Base-by-base conservation (phyloP, 2,329 filamentous ascomycete genomes). In the Plectosphaerella cucumerina region DNA sequence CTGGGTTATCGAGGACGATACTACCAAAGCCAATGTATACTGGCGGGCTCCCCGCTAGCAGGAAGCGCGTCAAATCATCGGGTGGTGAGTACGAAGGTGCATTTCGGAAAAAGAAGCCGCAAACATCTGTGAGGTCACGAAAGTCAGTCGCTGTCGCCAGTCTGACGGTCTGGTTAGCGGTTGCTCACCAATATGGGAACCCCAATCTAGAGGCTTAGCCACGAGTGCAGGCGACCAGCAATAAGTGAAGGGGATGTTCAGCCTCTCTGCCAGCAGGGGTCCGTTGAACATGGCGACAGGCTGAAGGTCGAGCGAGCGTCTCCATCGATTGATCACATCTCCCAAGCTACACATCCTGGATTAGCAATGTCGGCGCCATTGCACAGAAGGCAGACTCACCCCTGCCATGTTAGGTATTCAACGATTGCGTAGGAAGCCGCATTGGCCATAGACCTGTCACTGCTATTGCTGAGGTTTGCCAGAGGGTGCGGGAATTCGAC, bases 331-430 rank as follows among this genome's bases (percentile, higher is more conserved):
- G 8, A 44, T 44, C 9, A 44, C 47, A n/a, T 49, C 47, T 6
- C 48, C 48, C 18, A 42, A 37, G 5, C 47, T 49, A n/a, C 3
- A 9, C 23, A 3, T 17, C n/a, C 11, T 26, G 5, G 14, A 31
- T 42, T 21, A 42, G 39, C 39, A 5, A 18, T 8, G 26, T 31
- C 26, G 12, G 26, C 12, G 26, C 8, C 26, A 31, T 9, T 8
- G 26, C 26, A 2, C 26, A 2, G 17, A 6, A 17, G 11, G 9
- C 4, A n/a, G 5, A 31, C 58, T 51, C 53, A 60, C 59, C 87
- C 87, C 66, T 90, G 86, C 87, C 87, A 90, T 12, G 87, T 87
- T 69, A 90, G 75, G 75, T 89, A 84, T 52, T 90, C 87, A 1
- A 90, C 84, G 41, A 90, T 71, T 1, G 80, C 79, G 58, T 90